Conservation (phyloP, 1,284 basidiomycete genomes). For the Tilletiaria anomala region DNA sequence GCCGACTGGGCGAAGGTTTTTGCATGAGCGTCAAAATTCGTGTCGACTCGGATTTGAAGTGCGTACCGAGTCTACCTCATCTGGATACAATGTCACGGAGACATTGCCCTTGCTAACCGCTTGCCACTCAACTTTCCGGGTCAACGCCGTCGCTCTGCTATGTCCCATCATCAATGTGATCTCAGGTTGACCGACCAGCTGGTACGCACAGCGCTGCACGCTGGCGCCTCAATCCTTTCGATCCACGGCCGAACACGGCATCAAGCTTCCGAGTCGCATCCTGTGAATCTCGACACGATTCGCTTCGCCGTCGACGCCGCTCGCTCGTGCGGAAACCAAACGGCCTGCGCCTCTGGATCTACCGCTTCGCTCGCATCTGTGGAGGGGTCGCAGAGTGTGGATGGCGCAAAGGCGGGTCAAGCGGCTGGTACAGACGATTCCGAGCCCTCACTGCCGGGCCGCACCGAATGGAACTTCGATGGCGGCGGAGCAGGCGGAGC, state of each 20-base stretch:
- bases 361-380: not conserved
- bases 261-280: slow-evolving; percentile 45
- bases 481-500: slow-evolving; percentile 40
- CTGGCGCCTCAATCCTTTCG: slow-evolving; percentile 45
- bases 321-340: slow-evolving; percentile 17
- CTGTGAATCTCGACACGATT: slow-evolving; percentile 46
- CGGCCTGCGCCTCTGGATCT: slow-evolving; percentile 9
- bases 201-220: slow-evolving; percentile 44
- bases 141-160: no score
- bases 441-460: slow-evolving; percentile 3
- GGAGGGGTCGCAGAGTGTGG: not conserved
- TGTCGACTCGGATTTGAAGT: slow-evolving; percentile 44
- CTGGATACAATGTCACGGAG: not conserved
- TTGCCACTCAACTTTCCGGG: no score
- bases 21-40: slow-evolving; percentile 52
- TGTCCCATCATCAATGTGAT: no score
- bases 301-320: slow-evolving; percentile 46
- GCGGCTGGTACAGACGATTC: no score
- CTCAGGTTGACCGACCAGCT: slow-evolving; percentile 45
- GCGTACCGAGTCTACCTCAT: not conserved
- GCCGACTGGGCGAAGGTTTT: slow-evolving; percentile 45
- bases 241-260: slow-evolving; percentile 50
- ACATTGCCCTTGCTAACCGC: no score
- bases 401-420: not conserved
- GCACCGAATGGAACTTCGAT: slow-evolving; percentile 10